Base-by-base conservation (phyloP, 306 rosid species). In the Cucumis cinereus region DNA sequence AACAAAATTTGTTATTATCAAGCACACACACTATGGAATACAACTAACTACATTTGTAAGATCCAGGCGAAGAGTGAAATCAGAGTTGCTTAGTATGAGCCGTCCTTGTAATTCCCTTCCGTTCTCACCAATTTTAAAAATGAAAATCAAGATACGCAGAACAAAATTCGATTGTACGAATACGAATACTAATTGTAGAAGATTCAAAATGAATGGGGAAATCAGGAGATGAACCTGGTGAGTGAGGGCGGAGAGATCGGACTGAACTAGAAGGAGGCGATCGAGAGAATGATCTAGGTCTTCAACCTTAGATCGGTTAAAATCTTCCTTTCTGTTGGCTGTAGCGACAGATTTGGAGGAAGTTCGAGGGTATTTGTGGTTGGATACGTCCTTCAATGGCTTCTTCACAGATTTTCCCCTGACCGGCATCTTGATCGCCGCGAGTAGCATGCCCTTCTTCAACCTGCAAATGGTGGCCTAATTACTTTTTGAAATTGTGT, bases 211-310 rank as follows among this genome's bases (percentile, higher is more conserved):
- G 16, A 20, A 52, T n/a, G 76, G 76, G 0, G 2, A 49, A 30
- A 15, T 28, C 11, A 23, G 50, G 59, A 59, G 19, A 15, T 30
- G 10, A n/a, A 88, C 98, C 96, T 91, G 88, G 59, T 78, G 75
- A 77, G 87, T 56, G 75, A 90, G 77, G 75, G 88, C 41, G 13
- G 92, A 89, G 58, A 94, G 80, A 73, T 91, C 88, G 54, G 97
- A 85, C 50, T 87, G 93, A 78, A 88, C 77, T 17, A 85, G 83
- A 50, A 88, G 79, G 58, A 94, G 88, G 6, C 77, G 88, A 80
- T 84, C 91, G 55, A 87, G 84, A 20, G 79, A 35, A 22, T 78
- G 80, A 64, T 72, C 83, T 16, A 53, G 73, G 0, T 77, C 81
- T 5, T 59, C 78, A 63, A 52, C 68, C 77, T 40, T 77, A 22